Evolutionary conservation across 2,329 filamentous ascomycete genomes (phyloP).

Genomic region (Colletotrichum somersetense): DNA sequence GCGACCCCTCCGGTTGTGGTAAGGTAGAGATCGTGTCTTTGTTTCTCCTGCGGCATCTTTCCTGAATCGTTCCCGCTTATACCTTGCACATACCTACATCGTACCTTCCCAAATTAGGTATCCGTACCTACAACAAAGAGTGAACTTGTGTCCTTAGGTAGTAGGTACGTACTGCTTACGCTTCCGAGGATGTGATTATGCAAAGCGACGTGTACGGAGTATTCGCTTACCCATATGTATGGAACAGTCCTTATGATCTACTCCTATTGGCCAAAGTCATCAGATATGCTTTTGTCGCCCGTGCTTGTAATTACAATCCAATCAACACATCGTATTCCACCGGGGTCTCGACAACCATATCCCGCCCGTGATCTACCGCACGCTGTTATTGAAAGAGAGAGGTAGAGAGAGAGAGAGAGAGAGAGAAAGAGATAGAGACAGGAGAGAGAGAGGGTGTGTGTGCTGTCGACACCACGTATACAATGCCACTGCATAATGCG

Average conservation of each 20-base stretch:
- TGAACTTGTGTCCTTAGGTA: not conserved
- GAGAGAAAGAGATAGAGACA: no score
- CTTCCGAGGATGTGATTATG: not conserved
- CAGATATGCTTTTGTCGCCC: not conserved
- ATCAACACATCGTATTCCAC: not conserved
- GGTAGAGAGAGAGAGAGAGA: no score
- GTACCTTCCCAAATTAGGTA: no score
- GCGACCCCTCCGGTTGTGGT: slow-evolving; percentile 15
- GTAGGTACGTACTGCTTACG: not conserved
- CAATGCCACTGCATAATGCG: no score
- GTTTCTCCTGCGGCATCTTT: slow-evolving; percentile 6
- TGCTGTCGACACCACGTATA: not conserved
- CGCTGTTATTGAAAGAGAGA: no score
- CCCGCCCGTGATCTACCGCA: no score
- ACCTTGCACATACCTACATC: not conserved
- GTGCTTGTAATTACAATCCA: not conserved
- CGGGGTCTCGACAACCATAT: slow-evolving; percentile 2
- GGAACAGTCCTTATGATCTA: no score
- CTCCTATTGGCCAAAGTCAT: not conserved
- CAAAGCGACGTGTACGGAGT: not conserved
- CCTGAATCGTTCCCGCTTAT: not conserved
- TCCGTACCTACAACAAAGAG: not conserved
- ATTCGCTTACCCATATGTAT: not conserved
- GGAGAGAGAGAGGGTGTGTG: no score
- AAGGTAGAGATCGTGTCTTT: not conserved